These are phyloP conservation scores for Rhynchosporium graminicola DNA, from an alignment of 2,329 filamentous ascomycete genomes.

Conservation along the genomic window DNA sequence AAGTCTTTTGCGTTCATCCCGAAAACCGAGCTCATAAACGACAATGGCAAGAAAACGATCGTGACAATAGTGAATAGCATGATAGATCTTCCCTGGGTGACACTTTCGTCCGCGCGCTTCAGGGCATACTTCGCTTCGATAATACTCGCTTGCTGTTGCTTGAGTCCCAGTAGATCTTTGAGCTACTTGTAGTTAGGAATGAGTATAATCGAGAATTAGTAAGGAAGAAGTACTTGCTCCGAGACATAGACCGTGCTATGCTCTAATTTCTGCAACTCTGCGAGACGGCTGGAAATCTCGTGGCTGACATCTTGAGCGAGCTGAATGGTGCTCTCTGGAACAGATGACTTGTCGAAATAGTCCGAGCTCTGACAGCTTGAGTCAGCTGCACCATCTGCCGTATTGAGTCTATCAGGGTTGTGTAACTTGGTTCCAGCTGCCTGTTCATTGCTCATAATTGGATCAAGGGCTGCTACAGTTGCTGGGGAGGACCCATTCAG, in stretches of 20 bases:
- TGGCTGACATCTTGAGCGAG: conserved; percentile 12
- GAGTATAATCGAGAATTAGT: not conserved
- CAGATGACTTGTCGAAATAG: not conserved
- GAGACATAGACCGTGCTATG: conserved; percentile 9
- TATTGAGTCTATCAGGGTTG: not conserved
- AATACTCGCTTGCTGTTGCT: conserved; percentile 50
- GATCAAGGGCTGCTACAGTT: not conserved
- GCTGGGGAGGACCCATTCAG: not conserved
- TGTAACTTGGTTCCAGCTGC: too few species aligned
- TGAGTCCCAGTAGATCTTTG: conserved; percentile 45
- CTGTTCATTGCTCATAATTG: not conserved
- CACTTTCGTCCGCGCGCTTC: conserved; percentile 44
- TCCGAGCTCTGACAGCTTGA: conserved; percentile 1
- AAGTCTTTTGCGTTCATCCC: conserved; percentile 28
- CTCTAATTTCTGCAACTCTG: conserved; percentile 20
- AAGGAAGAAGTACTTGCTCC: conserved; percentile 6
- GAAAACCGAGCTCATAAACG: conserved; percentile 29
- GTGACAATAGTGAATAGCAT: conserved; percentile 32
- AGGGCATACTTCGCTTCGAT: conserved; percentile 47
- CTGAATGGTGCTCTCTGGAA: conserved; percentile 15
- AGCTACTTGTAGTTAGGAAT: conserved; percentile 12
- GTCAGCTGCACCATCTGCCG: not conserved
- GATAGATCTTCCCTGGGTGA: conserved; percentile 42
- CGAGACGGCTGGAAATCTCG: conserved; percentile 8
- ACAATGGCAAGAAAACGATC: conserved; percentile 29